A percentile compares a stretch with the other conserved stretches of the same genome.
Conservation (phyloP, 2,329 filamentous ascomycete species). For the Colletotrichum karsti region DNA sequence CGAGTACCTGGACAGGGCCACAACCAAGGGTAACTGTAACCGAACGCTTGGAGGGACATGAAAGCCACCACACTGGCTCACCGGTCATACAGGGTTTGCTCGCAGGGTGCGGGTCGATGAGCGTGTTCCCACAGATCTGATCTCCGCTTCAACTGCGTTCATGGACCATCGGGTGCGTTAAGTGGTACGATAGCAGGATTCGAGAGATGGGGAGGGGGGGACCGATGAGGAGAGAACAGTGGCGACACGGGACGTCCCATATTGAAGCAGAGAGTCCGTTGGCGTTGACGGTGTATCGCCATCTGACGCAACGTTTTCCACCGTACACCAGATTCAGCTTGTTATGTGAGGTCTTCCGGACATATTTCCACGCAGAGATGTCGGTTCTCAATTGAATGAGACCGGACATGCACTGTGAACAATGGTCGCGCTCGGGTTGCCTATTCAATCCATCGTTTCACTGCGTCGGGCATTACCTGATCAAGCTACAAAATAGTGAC, state of each 20-base stretch:
- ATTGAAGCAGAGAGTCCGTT: not conserved
- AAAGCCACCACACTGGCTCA: not conserved
- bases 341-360: not conserved
- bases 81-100: not conserved
- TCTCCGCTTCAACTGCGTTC: not conserved
- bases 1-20: too few relatives aligned
- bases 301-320: not conserved
- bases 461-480: not conserved
- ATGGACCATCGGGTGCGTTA: not conserved
- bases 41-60: too few relatives aligned
- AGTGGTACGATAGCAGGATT: not conserved
- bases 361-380: not conserved
- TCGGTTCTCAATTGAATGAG: not conserved
- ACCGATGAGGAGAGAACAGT: not conserved
- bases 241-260: not conserved
- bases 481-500: constrained; percentile 3
- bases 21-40: too few relatives aligned
- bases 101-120: not conserved
- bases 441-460: not conserved
- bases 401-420: not conserved
- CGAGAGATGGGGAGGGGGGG: not conserved
- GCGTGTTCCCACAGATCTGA: not conserved
- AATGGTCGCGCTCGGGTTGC: not conserved
- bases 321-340: not conserved
- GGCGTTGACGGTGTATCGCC: not conserved